Conservation (phyloP, 2,329 filamentous ascomycete species). For the Cadophora luteo-olivacea region DNA sequence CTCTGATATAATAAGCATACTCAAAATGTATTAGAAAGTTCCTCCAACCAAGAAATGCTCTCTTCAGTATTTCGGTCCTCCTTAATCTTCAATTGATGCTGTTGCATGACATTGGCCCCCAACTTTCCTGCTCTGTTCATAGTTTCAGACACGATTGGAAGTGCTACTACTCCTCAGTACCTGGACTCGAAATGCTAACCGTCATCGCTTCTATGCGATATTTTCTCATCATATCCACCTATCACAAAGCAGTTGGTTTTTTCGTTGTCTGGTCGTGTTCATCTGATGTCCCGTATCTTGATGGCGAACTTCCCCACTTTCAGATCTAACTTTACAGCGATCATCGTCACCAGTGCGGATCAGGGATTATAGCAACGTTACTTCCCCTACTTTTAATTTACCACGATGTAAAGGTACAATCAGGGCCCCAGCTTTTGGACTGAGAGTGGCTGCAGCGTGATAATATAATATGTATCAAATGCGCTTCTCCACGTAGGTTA, state of each 20-base stretch:
- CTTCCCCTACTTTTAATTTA: constrained; percentile 4
- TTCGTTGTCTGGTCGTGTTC: neutral
- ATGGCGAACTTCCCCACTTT: constrained; percentile 26
- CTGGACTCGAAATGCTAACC: too few species aligned
- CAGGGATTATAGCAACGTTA: constrained; percentile 28
- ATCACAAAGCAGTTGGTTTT: too few species aligned
- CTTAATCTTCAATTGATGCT: too few species aligned
- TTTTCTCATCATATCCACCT: too few species aligned
- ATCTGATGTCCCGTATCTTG: constrained; percentile 5
- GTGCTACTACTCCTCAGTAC: too few species aligned
- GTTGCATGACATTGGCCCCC: too few species aligned
- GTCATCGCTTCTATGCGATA: too few species aligned
- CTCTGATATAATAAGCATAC: neutral
- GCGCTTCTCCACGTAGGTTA: neutral
- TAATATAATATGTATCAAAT: neutral
- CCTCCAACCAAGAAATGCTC: too few species aligned
- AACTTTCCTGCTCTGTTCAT: too few species aligned
- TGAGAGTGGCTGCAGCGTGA: neutral
- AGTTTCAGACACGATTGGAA: too few species aligned
- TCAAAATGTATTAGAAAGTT: neutral
- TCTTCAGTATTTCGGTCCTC: too few species aligned
- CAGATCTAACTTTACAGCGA: constrained; percentile 17
- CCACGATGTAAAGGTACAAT: too few species aligned
- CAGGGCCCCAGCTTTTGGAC: neutral
- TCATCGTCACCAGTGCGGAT: constrained; percentile 23